Evolutionary conservation across 345 rosid genomes (phyloP).

Genomic region (Ricinus communis): DNA sequence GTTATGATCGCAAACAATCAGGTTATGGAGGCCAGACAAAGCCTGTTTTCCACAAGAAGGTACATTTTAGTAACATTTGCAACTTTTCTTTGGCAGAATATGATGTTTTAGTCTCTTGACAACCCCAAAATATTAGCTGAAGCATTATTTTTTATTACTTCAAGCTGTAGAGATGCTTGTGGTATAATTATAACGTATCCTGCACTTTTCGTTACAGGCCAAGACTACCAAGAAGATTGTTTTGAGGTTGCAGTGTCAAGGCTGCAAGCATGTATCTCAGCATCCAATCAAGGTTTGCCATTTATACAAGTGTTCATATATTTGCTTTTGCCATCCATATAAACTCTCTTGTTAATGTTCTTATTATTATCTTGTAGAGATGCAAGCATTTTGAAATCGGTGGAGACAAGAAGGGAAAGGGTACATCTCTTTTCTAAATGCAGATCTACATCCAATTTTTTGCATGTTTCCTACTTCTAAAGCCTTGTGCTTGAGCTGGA

Average conservation of each 20-base stretch:
- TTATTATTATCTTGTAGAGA: slow-evolving; percentile 1
- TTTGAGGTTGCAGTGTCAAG: slow-evolving; percentile 8
- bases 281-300: background rate
- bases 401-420: slow-evolving; percentile 17
- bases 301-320: background rate
- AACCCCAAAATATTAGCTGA: background rate
- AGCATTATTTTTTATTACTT: background rate
- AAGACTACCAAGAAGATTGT: slow-evolving; percentile 8
- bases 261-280: slow-evolving; percentile 14
- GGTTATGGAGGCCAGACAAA: slow-evolving; percentile 29
- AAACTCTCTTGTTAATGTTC: background rate
- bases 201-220: background rate
- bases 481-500: background rate
- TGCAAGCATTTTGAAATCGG: slow-evolving; percentile 18
- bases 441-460: background rate
- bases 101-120: background rate
- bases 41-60: slow-evolving; percentile 35
- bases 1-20: slow-evolving; percentile 29
- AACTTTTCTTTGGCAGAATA: background rate
- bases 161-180: background rate
- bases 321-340: background rate
- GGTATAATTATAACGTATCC: background rate
- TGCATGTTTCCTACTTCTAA: background rate
- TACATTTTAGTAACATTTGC: background rate
- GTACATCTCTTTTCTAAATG: slow-evolving; percentile 15